A percentile compares a stretch with the other conserved stretches of the same genome.
phyloP scores from a whole-genome alignment of 805 yeast species.

The Ogataea pini region DNA sequence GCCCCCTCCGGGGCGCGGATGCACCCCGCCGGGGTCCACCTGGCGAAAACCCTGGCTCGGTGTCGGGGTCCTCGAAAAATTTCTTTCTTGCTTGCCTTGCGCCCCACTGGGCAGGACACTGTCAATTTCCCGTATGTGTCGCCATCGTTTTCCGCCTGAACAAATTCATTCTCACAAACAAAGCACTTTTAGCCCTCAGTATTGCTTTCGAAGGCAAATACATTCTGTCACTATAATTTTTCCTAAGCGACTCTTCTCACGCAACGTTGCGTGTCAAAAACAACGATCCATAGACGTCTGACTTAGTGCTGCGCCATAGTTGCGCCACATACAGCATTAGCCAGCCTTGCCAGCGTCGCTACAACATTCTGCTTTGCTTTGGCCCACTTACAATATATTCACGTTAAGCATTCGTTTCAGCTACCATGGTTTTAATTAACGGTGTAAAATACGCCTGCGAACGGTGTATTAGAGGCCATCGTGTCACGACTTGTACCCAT shows the following conservation, averaged over 20 bases:
- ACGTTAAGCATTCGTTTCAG: not conserved
- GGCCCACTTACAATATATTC: not conserved
- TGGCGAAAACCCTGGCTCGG: too few species aligned
- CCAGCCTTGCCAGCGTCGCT: not conserved
- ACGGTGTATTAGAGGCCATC: conserved; percentile 91
- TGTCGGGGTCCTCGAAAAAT: too few species aligned
- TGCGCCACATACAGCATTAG: not conserved
- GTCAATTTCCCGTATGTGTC: not conserved
- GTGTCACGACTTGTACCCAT: conserved; percentile 93
- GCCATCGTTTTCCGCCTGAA: not conserved
- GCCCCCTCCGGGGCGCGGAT: too few species aligned
- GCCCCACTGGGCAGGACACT: not conserved
- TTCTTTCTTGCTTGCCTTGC: not conserved
- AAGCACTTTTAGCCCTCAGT: conserved; percentile 1
- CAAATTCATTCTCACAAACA: not conserved
- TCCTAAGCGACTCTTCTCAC: not conserved
- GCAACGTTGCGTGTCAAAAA: not conserved
- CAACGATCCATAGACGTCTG: conserved; percentile 1
- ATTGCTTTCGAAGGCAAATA: not conserved
- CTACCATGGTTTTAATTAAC: conserved; percentile 77
- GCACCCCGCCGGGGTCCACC: too few species aligned
- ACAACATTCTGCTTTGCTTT: not conserved
- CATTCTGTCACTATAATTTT: not conserved
- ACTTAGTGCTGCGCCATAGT: not conserved
- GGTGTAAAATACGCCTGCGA: conserved; percentile 97